Evolutionary conservation across 2,329 filamentous ascomycete genomes (phyloP).

Genomic region (Parastagonospora nodorum): DNA sequence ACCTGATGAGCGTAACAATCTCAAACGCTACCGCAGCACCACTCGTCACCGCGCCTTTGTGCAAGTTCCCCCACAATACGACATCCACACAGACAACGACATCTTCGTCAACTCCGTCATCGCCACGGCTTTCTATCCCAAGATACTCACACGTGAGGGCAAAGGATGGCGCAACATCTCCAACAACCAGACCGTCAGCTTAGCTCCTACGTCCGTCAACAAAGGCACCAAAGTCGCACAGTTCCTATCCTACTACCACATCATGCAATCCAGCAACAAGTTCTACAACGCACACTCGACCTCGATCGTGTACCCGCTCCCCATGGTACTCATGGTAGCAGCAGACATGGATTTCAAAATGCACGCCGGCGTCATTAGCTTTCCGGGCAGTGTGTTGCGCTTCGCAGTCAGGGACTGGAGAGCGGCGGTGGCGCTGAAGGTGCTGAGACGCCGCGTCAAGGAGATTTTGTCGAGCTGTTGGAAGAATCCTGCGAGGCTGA

Average conservation of each 20-base stretch:
- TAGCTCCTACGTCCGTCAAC: constrained; percentile 90
- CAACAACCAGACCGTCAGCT: constrained; percentile 87
- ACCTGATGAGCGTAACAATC: constrained; percentile 69
- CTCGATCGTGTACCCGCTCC: constrained; percentile 77
- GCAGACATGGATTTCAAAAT: constrained; percentile 84
- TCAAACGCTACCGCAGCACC: constrained; percentile 72
- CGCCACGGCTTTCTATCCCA: constrained; percentile 95
- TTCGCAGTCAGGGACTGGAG: constrained; percentile 90
- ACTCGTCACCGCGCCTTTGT: constrained; percentile 77
- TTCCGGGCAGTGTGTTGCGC: constrained; percentile 85
- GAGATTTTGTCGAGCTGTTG: constrained; percentile 77
- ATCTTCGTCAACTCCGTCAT: constrained; percentile 79
- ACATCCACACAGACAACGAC: constrained; percentile 80
- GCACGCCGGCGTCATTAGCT: constrained; percentile 81
- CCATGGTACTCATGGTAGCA: constrained; percentile 74
- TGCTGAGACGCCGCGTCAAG: constrained; percentile 71
- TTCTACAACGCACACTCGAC: constrained; percentile 79
- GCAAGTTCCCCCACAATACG: constrained; percentile 75
- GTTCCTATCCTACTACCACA: constrained; percentile 95
- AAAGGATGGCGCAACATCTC: constrained; percentile 90
- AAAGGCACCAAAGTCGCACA: constrained; percentile 65
- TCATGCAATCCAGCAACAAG: constrained; percentile 86
- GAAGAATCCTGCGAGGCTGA: constrained; percentile 54
- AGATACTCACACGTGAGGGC: constrained; percentile 80
- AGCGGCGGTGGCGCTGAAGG: constrained; percentile 85